Conservation (phyloP, 1,284 basidiomycete species). For the Volvariella volvacea region DNA sequence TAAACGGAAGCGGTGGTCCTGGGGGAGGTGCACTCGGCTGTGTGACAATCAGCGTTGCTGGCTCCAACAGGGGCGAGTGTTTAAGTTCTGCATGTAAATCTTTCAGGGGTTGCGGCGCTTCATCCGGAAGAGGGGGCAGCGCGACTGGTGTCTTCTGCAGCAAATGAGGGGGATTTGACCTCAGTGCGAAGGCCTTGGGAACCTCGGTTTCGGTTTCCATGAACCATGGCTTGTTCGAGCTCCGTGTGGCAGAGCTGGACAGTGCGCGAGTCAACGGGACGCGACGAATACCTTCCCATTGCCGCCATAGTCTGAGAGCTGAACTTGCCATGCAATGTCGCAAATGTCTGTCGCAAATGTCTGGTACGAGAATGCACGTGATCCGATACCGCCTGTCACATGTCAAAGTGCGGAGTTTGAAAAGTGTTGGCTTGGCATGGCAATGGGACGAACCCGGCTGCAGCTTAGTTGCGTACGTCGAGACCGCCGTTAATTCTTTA, state of each 20-base stretch:
- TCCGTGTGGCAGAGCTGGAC: not conserved
- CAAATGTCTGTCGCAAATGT: too few relatives aligned
- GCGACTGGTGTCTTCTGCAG: constrained; percentile 15
- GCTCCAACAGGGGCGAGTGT: constrained; percentile 58
- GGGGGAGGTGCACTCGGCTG: constrained; percentile 37
- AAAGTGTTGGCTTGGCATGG: not conserved
- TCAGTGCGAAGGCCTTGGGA: constrained; percentile 12
- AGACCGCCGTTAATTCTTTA: not conserved
- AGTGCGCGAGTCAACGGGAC: not conserved
- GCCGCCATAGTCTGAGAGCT: not conserved
- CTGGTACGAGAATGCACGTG: not conserved
- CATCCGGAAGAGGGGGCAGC: constrained; percentile 36
- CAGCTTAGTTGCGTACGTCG: too few relatives aligned
- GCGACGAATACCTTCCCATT: not conserved
- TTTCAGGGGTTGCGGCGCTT: constrained; percentile 39
- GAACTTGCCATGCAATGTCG: too few relatives aligned
- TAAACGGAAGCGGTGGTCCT: constrained; percentile 48
- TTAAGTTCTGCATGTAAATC: constrained; percentile 46
- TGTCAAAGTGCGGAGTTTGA: constrained; percentile 5
- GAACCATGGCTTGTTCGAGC: constrained; percentile 25
- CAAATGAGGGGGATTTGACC: constrained; percentile 25
- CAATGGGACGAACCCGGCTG: not conserved
- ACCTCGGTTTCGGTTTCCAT: constrained; percentile 34
- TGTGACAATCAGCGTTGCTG: constrained; percentile 43
- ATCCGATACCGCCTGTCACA: not conserved